phyloP scores from a whole-genome alignment of 257 asterid species.

The Misopates orontium region DNA sequence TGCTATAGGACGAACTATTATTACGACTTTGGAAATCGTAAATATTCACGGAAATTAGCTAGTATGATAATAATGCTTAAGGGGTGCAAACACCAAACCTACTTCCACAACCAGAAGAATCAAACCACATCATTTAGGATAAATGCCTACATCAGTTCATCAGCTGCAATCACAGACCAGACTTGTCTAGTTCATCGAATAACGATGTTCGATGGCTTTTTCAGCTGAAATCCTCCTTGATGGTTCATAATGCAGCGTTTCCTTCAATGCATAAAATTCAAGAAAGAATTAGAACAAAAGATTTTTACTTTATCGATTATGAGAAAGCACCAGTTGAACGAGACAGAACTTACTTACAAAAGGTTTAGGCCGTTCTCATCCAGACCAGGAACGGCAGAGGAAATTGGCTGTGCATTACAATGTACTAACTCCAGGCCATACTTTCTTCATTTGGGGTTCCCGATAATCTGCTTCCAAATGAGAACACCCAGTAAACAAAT shows the following conservation, averaged over 20 bases:
- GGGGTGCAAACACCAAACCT: no score
- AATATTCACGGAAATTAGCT: no score
- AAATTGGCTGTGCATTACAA: conserved; percentile 77
- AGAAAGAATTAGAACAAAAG: neutral
- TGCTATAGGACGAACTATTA: no score
- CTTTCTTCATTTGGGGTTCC: conserved; percentile 87
- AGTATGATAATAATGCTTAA: no score
- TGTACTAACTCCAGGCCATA: conserved; percentile 96
- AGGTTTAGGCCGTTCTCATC: conserved; percentile 76
- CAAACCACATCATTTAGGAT: no score
- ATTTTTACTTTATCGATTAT: neutral
- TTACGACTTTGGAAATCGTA: no score
- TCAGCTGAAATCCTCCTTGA: conserved; percentile 89
- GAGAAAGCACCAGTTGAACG: neutral
- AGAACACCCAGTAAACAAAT: neutral
- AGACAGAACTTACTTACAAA: conserved; percentile 50
- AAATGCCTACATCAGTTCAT: no score
- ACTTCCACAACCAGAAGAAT: no score
- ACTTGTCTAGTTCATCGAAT: conserved; percentile 82
- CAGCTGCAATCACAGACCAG: conserved; percentile 31
- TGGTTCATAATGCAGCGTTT: conserved; percentile 90
- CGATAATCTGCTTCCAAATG: conserved; percentile 53
- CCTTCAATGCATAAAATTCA: conserved; percentile 43
- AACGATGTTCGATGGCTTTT: conserved; percentile 94
- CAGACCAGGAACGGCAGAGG: conserved; percentile 73